phyloP scores from a whole-genome alignment of 768 basidiomycete species.

The Punctularia strigosozonata region DNA sequence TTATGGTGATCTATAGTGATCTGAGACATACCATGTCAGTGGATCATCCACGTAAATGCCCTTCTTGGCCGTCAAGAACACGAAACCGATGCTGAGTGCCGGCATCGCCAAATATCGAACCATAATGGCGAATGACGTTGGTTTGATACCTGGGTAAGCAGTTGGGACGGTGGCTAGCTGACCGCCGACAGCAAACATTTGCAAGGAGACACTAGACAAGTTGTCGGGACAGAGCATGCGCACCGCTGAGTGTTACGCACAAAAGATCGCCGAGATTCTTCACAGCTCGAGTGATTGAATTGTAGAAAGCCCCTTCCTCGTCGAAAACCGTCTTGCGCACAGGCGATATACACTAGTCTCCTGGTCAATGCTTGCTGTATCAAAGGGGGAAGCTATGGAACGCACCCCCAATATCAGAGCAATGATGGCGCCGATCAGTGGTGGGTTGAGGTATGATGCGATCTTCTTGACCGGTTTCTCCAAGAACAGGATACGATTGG shows the following conservation, averaged over 20 bases:
- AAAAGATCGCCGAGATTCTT: conserved; percentile 17
- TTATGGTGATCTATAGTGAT: too few species aligned
- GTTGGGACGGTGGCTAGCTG: conserved; percentile 15
- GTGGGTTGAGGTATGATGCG: conserved; percentile 11
- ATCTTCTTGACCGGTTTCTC: conserved; percentile 10
- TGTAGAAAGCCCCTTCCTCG: conserved; percentile 13
- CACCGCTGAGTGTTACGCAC: conserved; percentile 7
- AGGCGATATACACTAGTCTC: conserved; percentile 11
- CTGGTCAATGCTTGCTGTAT: not conserved
- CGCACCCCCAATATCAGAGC: conserved; percentile 15
- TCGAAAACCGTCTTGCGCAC: conserved; percentile 11
- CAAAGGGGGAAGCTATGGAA: not conserved
- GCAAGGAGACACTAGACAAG: conserved; percentile 12
- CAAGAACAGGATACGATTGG: not conserved
- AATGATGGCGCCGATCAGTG: conserved; percentile 11
- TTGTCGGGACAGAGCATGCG: not conserved
- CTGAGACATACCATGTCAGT: conserved; percentile 17
- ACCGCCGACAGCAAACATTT: conserved; percentile 17
- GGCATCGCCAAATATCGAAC: conserved; percentile 18
- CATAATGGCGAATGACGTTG: conserved; percentile 12
- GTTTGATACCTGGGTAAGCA: conserved; percentile 7
- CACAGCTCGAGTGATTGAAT: conserved; percentile 12
- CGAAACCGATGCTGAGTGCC: conserved; percentile 13
- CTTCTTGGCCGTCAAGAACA: conserved; percentile 14
- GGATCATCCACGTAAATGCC: conserved; percentile 16